Conservation (phyloP, 2,329 filamentous ascomycete genomes). For the Aureobasidium sp. region DNA sequence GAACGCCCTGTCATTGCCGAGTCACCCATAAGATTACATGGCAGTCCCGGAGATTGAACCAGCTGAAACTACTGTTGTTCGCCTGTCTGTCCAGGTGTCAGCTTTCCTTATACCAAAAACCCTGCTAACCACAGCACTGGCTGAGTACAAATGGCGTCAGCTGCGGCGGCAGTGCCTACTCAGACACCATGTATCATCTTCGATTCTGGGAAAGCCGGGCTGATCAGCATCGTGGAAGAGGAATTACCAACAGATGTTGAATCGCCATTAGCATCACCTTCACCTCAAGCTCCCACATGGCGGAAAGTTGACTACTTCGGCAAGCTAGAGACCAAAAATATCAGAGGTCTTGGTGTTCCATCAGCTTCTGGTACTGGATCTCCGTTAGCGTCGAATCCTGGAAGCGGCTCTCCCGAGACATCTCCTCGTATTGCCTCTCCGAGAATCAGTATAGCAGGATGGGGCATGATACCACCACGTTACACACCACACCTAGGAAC, state of each 20-base stretch:
- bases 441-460: background rate
- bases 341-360: background rate
- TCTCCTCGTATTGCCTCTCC: background rate
- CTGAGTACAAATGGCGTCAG: constrained; percentile 1
- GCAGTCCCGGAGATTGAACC: background rate
- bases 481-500: background rate
- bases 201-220: background rate
- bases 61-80: background rate
- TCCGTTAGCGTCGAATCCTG: background rate
- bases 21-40: constrained; percentile 7
- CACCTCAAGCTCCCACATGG: background rate
- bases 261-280: background rate
- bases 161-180: background rate
- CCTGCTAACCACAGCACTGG: background rate
- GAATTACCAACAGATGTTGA: background rate
- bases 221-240: constrained; percentile 6
- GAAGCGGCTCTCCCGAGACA: background rate
- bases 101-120: background rate
- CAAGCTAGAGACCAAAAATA: background rate
- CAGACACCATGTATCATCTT: background rate
- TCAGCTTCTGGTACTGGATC: background rate
- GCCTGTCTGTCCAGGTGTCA: background rate
- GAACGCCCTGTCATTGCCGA: constrained; percentile 6
- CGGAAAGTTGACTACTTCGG: background rate
- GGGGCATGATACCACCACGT: background rate